Base-by-base conservation (phyloP, 1,139 yeast genomes). In the Pichia norvegensis region DNA sequence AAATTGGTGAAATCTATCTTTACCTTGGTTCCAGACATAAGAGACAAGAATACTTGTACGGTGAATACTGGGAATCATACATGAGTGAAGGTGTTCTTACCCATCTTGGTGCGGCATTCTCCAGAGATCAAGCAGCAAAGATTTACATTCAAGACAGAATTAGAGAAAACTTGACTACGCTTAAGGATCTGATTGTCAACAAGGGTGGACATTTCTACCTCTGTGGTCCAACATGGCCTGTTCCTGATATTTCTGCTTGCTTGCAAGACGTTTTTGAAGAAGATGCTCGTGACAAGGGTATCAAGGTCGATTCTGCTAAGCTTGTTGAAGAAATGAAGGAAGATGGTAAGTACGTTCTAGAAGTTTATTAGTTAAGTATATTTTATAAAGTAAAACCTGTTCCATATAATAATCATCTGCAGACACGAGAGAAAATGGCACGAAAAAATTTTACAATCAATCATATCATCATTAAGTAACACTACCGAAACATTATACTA, bases 161-260 rank as follows among this genome's bases (percentile, higher is more conserved):
- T 63, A 78, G 90, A 61, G 88, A 87, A 62, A 76, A 79, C 50
- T 70, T 87, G 59, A 76, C 72, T 47, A 81, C 77, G 35, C 74
- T 92, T 66, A 84, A 85, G 46, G 85, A 79, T 46, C 94, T 96
- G 33, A 78, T 90, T 65, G 83, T 83, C 41, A 69, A 70, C 50
- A 76, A 88, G 67, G 71, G 82, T 46, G 98, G 97, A 48, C 81
- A 88, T 22, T 90, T 92, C 77, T 92, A 92, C 69, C 75, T 92
- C 63, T 92, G 98, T 79, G 98, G 98, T 53, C 97, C 97, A 40
- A 92, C 97, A 2, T 92, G 98, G 98, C 98, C 98, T 27, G 97
- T 92, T 58, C 97, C 97, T 17, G 97, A 90, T 65, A 85, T 92
- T 58, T 86, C 96, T 49, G 86, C 84, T 42, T 95, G 95, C 57